phyloP scores from a whole-genome alignment of 805 yeast genomes.

The Debaryomyces castellii region DNA sequence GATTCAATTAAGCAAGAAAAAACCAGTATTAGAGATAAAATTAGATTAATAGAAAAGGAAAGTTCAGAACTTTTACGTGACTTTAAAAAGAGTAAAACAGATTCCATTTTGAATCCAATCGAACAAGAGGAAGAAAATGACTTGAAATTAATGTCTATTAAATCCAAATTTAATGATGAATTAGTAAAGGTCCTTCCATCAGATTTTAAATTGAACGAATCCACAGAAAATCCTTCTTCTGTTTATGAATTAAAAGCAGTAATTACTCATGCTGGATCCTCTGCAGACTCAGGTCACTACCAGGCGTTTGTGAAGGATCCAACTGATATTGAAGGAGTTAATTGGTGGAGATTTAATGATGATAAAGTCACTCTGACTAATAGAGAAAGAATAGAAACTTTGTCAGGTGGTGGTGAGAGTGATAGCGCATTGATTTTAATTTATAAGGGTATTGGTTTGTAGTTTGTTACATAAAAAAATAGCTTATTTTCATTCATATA shows the following conservation, averaged over 20 bases:
- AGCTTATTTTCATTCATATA: background rate
- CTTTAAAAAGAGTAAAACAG: slow-evolving; percentile 56
- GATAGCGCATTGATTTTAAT: slow-evolving; percentile 90
- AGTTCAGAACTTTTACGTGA: slow-evolving; percentile 71
- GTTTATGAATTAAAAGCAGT: slow-evolving; percentile 81
- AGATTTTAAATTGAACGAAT: slow-evolving; percentile 20
- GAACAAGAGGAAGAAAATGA: slow-evolving; percentile 58
- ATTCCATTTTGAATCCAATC: slow-evolving; percentile 41
- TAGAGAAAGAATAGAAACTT: slow-evolving; percentile 75
- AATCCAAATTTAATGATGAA: slow-evolving; percentile 51
- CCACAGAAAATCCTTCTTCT: slow-evolving; percentile 82
- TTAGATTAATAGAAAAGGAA: slow-evolving; percentile 73
- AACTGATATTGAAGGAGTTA: slow-evolving; percentile 59
- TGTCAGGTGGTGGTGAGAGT: slow-evolving; percentile 98
- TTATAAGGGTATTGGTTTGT: slow-evolving; percentile 77
- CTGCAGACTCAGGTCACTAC: slow-evolving; percentile 97
- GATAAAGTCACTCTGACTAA: slow-evolving; percentile 79
- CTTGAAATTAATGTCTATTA: slow-evolving; percentile 47
- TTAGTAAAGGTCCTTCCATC: slow-evolving; percentile 44
- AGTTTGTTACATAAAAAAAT: slow-evolving; percentile 1
- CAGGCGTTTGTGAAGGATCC: slow-evolving; percentile 83
- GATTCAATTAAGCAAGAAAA: slow-evolving; percentile 70
- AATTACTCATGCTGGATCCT: slow-evolving; percentile 90
- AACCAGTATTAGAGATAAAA: slow-evolving; percentile 69
- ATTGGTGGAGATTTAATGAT: slow-evolving; percentile 95